Evolutionary conservation across 1,284 basidiomycete genomes (phyloP), one percentile per base, ranked within the genome.

Genomic region (Sanghuangporus sanghuang): DNA sequence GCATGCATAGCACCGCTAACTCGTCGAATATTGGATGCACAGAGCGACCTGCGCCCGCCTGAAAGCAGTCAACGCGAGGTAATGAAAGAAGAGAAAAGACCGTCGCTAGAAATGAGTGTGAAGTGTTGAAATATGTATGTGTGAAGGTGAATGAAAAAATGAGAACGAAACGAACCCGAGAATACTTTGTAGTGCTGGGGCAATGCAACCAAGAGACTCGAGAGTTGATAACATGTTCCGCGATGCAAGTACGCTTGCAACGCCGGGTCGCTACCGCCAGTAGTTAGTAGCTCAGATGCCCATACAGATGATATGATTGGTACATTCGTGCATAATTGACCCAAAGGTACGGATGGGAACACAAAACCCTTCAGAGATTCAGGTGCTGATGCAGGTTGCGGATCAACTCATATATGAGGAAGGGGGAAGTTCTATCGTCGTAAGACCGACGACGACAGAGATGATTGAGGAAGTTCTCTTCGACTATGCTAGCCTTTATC

Each of bases 1-100:
- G 73, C 66, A 71, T 75, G 72, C 74, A 75, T 76, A 65, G 69
- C 69, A 32, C 27, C 27, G 27, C 27, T 5, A 32, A 32, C 27
- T 32, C 67, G 65, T 46, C 59, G 66, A 65, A 63, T 40, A 18
- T 4, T 36, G 44, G 38, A 53, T 32, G 48, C 39, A 49, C 35
- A 59, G 40, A 53, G 39, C 23, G 62, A 63, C 48, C 56, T 53
- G 57, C 56, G 62, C 49, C 32, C 42, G 46, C 48, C 63, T 61
- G 23, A 32, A n/a, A 48, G 27, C 23, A 23, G 48, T 54, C 16
- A 61, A 57, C n/a, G 16, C 27, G 39, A 55, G 42, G 8, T 46
- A 32, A 23, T 46, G 11, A 49, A 21, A 35, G 9, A 35, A 42
- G 54, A 46, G 42, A 54, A 52, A 52, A 52, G 49, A 52, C 49